Evolutionary conservation across 1,284 basidiomycete species (phyloP), one percentile per base, ranked within the genome.

Genomic region (Heterobasidion annosum): DNA sequence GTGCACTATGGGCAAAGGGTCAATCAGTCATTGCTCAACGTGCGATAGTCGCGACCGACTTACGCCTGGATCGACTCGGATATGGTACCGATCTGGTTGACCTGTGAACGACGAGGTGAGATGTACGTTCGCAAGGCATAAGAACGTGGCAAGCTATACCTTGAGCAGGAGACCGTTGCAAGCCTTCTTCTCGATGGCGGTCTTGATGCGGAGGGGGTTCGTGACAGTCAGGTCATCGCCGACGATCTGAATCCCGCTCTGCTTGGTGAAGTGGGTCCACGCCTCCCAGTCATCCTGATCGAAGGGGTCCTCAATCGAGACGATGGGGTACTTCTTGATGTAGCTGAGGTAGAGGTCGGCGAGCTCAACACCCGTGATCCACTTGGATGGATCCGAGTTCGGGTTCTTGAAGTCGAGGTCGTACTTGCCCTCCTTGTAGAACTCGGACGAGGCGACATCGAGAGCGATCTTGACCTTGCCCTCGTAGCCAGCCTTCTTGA

Each of bases 341-440:
- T 91, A 91, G 64, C 76, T 70, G 66, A 95, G 73, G 82, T 99
- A 99, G 68, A 96, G 79, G 57, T 96, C 91, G 43, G 93, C 95
- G 63, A 99, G 93, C 77, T 99, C 83, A 59, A 81, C 77, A 64
- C 96, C 96, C 42, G 91, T 77, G 74, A 98, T 88, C 93, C 92
- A 98, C 76, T 98, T 93, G 77, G 83, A 88, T 50, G 91, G 81
- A 77, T 99, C 96, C 59, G 95, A 98, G 80, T 98, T 97, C 72
- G 96, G 90, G 85, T 98, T 98, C 85, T 99, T 94, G 83, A 96
- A 98, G 82, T 99, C 95, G 59, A 99, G 78, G 72, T 99, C 96
- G 77, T 99, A 99, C 81, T 98, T 98, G 70, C 95, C 96, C 19
- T 98, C 94, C 85, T 98, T 99, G 90, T 93, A 99, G 82, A 99